phyloP scores from a whole-genome alignment of 345 rosid genomes.

The Heritiera fomes region DNA sequence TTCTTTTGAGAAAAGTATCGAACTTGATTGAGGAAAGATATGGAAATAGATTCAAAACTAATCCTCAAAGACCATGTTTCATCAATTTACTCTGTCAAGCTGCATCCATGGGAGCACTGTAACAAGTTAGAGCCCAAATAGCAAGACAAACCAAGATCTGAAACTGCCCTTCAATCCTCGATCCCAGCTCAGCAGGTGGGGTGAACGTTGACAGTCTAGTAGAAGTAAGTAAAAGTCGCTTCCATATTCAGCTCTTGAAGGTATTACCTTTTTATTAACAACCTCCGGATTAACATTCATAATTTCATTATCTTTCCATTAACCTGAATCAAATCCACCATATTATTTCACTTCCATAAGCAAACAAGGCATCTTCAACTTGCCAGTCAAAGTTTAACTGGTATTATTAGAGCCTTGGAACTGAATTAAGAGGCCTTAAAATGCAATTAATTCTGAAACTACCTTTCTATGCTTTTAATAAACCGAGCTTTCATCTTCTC shows the following conservation, averaged over 20 bases:
- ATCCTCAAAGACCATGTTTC: background rate
- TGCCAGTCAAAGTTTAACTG: background rate
- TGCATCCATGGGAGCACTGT: background rate
- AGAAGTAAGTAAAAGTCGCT: too few species aligned
- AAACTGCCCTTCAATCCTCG: background rate
- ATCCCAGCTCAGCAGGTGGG: background rate
- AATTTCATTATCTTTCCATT: too few species aligned
- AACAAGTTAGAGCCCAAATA: background rate
- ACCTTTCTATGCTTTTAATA: background rate
- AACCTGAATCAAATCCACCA: too few species aligned
- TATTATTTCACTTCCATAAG: too few species aligned
- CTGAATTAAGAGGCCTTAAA: too few species aligned
- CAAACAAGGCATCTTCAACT: background rate
- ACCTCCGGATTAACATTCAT: too few species aligned
- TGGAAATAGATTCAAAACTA: background rate
- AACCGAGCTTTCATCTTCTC: background rate
- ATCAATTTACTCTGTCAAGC: background rate
- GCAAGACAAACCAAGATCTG: background rate
- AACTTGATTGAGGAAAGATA: background rate
- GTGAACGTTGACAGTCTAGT: background rate
- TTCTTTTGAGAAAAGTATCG: background rate
- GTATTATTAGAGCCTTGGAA: too few species aligned
- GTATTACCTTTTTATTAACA: too few species aligned
- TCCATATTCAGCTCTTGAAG: too few species aligned
- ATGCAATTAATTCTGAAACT: background rate